phyloP scores from a whole-genome alignment of 441 rosid species.

The Populus hybrid region DNA sequence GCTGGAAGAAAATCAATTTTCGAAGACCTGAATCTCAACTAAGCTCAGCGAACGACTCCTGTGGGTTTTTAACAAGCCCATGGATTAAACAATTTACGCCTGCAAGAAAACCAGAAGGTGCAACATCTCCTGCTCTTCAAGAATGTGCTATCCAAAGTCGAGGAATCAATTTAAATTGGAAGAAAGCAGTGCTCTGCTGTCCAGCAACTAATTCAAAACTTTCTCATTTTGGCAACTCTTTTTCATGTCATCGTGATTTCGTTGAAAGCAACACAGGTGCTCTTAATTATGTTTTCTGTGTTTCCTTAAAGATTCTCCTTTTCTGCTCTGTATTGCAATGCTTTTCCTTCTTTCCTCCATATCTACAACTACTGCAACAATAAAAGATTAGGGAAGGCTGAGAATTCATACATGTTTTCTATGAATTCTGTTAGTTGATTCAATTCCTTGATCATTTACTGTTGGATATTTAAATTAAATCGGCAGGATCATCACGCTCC shows the following conservation, averaged over 20 bases:
- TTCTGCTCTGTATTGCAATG: background rate
- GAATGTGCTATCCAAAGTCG: slow-evolving; percentile 23
- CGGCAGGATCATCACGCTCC: background rate
- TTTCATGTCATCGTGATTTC: slow-evolving; percentile 17
- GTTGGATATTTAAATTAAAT: background rate
- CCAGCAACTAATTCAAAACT: slow-evolving; percentile 23
- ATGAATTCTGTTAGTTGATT: background rate
- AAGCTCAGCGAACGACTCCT: slow-evolving; percentile 19
- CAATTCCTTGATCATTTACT: background rate
- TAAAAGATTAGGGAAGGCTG: slow-evolving; percentile 12
- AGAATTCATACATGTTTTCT: background rate
- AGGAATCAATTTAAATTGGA: slow-evolving; percentile 22
- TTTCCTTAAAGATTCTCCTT: background rate
- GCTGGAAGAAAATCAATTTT: slow-evolving; percentile 49
- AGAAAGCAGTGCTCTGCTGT: slow-evolving; percentile 19
- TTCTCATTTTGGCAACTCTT: slow-evolving; percentile 10
- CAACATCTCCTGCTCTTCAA: slow-evolving; percentile 30
- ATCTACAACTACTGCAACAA: background rate
- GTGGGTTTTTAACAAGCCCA: slow-evolving; percentile 29
- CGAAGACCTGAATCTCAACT: slow-evolving; percentile 29
- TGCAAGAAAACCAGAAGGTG: slow-evolving; percentile 20
- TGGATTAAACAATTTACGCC: slow-evolving; percentile 54
- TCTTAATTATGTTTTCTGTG: slow-evolving; percentile 5
- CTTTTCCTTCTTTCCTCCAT: background rate
- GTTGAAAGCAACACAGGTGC: slow-evolving; percentile 30